phyloP scores from a whole-genome alignment of 305 asterid species.

The Fraxinus latifolia region DNA sequence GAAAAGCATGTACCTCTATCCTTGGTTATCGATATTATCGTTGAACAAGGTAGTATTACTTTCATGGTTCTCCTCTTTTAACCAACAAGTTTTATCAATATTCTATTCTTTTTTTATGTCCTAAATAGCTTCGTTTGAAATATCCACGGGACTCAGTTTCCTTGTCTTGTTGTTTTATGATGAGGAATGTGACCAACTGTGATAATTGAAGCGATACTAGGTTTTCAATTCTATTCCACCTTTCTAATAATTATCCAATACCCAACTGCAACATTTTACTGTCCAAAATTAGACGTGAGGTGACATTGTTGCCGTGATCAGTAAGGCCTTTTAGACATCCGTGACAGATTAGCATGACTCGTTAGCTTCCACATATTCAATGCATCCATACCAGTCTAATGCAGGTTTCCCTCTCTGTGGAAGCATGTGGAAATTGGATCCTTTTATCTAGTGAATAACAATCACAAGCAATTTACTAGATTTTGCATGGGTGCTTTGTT shows the following conservation, averaged over 20 bases:
- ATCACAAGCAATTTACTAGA: not conserved
- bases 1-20: constrained; percentile 62
- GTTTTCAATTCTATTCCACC: constrained; percentile 5
- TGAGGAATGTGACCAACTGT: not conserved
- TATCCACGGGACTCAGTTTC: not conserved
- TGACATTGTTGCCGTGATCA: not conserved
- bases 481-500: not conserved
- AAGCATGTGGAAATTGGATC: not conserved
- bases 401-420: not conserved
- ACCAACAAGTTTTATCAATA: not conserved
- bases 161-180: not conserved
- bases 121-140: not conserved
- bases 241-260: not conserved
- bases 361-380: not conserved
- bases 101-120: not conserved
- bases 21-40: constrained; percentile 53
- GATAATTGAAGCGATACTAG: not conserved
- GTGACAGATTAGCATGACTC: not conserved
- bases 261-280: not conserved
- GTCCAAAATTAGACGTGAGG: not conserved
- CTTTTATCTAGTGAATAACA: not conserved
- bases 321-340: not conserved
- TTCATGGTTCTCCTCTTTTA: not conserved
- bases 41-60: constrained; percentile 60
- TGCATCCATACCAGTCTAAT: not conserved